These are phyloP conservation scores for sorghum (Sorghum bicolor) DNA, from an alignment of 176 grass and related monocot species.

Conservation along the genomic window DNA sequence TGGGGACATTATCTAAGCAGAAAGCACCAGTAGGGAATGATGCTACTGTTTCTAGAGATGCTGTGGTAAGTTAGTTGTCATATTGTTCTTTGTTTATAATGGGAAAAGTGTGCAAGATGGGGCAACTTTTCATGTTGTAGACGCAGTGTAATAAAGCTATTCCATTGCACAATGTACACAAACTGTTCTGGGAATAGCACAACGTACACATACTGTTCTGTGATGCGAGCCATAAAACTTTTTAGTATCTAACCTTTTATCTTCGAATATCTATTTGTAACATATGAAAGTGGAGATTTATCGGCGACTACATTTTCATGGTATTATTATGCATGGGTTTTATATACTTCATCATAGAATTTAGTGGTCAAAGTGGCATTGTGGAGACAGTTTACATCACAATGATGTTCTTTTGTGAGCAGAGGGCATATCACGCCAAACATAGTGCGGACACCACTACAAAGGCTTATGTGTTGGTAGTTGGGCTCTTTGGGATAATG, in stretches of 20 bases:
- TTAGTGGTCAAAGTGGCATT: neutral
- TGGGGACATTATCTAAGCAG: conserved; percentile 62
- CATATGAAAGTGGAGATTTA: neutral
- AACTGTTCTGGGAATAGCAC: neutral
- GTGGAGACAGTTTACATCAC: neutral
- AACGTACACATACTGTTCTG: neutral
- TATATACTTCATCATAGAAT: neutral
- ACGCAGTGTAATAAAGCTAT: neutral
- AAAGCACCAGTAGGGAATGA: conserved; percentile 76
- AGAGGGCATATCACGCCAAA: neutral
- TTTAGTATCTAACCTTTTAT: neutral
- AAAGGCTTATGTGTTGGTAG: neutral
- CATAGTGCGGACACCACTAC: neutral
- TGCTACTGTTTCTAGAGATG: conserved; percentile 51
- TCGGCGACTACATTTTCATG: neutral
- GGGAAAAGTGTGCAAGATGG: neutral
- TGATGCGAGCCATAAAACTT: neutral
- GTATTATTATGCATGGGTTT: neutral
- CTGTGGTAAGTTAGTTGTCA: conserved; percentile 53
- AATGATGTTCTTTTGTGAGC: neutral
- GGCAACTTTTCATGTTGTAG: neutral
- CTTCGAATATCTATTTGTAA: neutral
- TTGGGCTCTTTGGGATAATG: neutral
- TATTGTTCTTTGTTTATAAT: neutral
- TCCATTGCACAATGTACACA: neutral